Conservation (phyloP, 768 basidiomycete genomes). For the Boletus tylopilopsis region DNA sequence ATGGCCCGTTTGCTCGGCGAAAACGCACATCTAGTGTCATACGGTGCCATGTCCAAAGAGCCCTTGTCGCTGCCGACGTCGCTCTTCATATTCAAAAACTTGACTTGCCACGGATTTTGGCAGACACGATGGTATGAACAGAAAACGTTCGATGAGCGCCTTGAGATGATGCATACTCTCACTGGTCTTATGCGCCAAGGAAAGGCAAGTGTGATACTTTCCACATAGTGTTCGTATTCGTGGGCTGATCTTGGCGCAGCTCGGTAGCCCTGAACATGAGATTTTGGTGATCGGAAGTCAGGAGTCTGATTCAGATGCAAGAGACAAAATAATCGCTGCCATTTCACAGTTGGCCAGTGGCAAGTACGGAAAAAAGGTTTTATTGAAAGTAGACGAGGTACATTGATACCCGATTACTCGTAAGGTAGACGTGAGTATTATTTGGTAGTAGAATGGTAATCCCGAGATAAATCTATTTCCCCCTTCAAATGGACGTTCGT, state of each 20-base stretch:
- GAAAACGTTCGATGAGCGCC: conserved; percentile 46
- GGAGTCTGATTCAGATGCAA: conserved; percentile 38
- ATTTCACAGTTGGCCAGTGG: conserved; percentile 36
- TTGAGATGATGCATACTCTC: conserved; percentile 48
- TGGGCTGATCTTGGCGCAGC: conserved; percentile 36
- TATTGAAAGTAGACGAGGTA: conserved; percentile 38
- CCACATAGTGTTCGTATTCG: neutral
- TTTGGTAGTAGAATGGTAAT: conserved; percentile 44
- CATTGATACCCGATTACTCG: neutral
- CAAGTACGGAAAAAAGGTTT: conserved; percentile 45
- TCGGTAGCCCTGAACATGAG: conserved; percentile 66
- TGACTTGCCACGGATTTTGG: conserved; percentile 77
- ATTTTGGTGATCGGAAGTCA: conserved; percentile 50
- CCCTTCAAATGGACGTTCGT: conserved; percentile 88
- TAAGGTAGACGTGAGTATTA: conserved; percentile 1
- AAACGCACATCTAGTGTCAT: conserved; percentile 75
- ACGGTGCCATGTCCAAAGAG: conserved; percentile 87
- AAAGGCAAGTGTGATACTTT: conserved; percentile 38
- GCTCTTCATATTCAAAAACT: conserved; percentile 80
- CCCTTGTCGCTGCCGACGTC: conserved; percentile 76
- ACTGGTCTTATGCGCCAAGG: conserved; percentile 50
- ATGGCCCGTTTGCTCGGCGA: conserved; percentile 69
- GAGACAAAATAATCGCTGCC: conserved; percentile 29
- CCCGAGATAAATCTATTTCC: conserved; percentile 79
- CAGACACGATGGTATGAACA: conserved; percentile 65